Evolutionary conservation across 148 eudicot species (phyloP), one percentile per base, ranked within the genome.

Genomic region (Camellia granthamiana): DNA sequence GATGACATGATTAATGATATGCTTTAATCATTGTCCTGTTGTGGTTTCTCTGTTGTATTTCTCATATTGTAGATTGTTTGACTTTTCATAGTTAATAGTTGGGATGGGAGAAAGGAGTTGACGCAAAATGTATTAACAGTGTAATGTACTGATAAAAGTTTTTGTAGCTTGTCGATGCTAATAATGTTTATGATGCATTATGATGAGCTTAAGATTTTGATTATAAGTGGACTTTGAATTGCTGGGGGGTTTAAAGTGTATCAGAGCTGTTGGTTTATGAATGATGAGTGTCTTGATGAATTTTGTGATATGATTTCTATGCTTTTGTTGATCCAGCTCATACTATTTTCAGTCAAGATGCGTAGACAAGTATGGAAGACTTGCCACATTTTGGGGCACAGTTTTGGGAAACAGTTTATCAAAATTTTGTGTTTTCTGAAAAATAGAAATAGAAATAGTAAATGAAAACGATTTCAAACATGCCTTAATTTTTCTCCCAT

Each of bases 31-130:
- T 43, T 15, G 30, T 38, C 61, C 56, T 8, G 8, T 41, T 47
- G 79, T 77, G 30, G 58, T 68, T 68, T 7, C 72, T 66, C 61
- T 54, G 38, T 30, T 65, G 61, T 66, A 49, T 38, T 65, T 65
- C 14, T 38, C 19, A 11, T 8, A 0, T 42, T 65, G 7, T 7
- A 47, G 52, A 23, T 51, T 23, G 44, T 49, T 65, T 49, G 66
- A 15, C 54, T 47, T 47, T 62, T 30, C 62, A 9, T n/a, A 51
- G 13, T 77, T 63, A 59, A 41, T 59, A 47, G 19, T 21, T 19
- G 54, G 67, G 68, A 8, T 19, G 41, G 67, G 68, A 8, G 52
- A 62, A 16, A 43, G 23, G 11, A 5, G 56, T 61, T 62, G 58
- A 12, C 19, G 51, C 78, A 46, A 43, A 76, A 64, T 10, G 13